phyloP scores from a whole-genome alignment of 805 yeast genomes.

The Naumovozyma baii region DNA sequence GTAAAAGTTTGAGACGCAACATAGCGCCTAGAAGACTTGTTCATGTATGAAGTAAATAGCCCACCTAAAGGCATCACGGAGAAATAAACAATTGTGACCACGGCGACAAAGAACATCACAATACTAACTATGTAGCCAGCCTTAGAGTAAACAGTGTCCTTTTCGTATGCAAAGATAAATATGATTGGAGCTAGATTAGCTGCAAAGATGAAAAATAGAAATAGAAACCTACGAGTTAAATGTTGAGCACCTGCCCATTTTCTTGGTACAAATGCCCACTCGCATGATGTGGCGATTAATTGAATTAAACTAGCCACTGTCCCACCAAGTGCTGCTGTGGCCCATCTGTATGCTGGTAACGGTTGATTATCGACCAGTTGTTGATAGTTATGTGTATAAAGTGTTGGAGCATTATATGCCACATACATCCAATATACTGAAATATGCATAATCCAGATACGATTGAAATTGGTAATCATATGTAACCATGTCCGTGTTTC shows the following conservation, averaged over 20 bases:
- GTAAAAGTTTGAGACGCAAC: constrained; percentile 94
- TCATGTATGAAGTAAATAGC: constrained; percentile 86
- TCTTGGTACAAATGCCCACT: constrained; percentile 95
- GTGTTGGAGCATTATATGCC: constrained; percentile 83
- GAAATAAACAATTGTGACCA: constrained; percentile 75
- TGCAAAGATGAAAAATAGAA: constrained; percentile 54
- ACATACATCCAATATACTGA: constrained; percentile 90
- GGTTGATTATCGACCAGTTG: constrained; percentile 82
- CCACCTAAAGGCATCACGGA: constrained; percentile 95
- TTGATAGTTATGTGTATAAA: constrained; percentile 78
- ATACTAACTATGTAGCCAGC: constrained; percentile 71
- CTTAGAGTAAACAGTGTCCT: constrained; percentile 50
- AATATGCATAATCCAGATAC: constrained; percentile 93
- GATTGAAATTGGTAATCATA: constrained; percentile 85
- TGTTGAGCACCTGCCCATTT: constrained; percentile 99
- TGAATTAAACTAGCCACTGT: constrained; percentile 73
- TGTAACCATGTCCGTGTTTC: constrained; percentile 98
- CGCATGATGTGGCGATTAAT: constrained; percentile 77
- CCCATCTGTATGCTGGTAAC: constrained; percentile 81
- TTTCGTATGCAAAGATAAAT: constrained; percentile 75
- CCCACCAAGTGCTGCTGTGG: constrained; percentile 89
- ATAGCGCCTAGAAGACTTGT: constrained; percentile 74
- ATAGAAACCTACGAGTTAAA: constrained; percentile 73
- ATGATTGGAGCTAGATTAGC: constrained; percentile 78
- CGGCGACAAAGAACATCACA: constrained; percentile 80